Evolutionary conservation across 2,329 filamentous ascomycete genomes (phyloP).

Genomic region (Sarocladium brachiariae): DNA sequence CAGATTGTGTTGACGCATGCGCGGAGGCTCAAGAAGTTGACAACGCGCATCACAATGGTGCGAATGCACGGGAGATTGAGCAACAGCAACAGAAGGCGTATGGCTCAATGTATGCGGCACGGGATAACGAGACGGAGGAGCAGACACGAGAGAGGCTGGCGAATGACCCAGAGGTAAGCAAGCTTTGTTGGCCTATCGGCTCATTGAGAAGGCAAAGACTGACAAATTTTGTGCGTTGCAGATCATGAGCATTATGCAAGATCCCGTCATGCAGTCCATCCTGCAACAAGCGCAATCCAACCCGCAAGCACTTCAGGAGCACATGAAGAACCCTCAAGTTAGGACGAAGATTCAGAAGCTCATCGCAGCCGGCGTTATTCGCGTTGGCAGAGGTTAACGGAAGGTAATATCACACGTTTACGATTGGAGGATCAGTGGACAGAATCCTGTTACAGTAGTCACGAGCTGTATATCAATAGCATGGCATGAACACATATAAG

Average conservation of each 20-base stretch:
- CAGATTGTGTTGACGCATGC: conserved; percentile 85
- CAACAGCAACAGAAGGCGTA: conserved; percentile 91
- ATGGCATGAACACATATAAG: not conserved
- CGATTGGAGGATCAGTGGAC: not conserved
- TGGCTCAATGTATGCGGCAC: conserved; percentile 79
- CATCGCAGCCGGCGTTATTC: conserved; percentile 86
- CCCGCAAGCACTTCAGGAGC: conserved; percentile 86
- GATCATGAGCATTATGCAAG: conserved; percentile 88
- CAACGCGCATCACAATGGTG: conserved; percentile 57
- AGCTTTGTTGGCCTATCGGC: too few species aligned
- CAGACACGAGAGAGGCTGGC: conserved; percentile 88
- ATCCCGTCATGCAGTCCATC: conserved; percentile 96
- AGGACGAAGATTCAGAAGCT: conserved; percentile 89
- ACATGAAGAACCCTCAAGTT: conserved; percentile 90
- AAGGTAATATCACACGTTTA: not conserved
- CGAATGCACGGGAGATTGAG: conserved; percentile 87
- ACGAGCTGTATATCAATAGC: conserved; percentile 1
- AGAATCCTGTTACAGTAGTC: not conserved
- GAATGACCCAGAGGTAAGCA: conserved; percentile 83
- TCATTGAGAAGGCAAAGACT: not conserved
- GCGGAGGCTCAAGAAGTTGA: conserved; percentile 74
- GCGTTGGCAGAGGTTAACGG: conserved; percentile 48
- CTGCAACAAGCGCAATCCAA: conserved; percentile 94
- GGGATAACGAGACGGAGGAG: conserved; percentile 92
- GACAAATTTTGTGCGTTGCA: conserved; percentile 16